A percentile compares a stretch with the other conserved stretches of the same genome.
These are phyloP conservation scores for Sugiyamaella floridensis DNA, from an alignment of 805 yeast species.

Conservation along the genomic window DNA sequence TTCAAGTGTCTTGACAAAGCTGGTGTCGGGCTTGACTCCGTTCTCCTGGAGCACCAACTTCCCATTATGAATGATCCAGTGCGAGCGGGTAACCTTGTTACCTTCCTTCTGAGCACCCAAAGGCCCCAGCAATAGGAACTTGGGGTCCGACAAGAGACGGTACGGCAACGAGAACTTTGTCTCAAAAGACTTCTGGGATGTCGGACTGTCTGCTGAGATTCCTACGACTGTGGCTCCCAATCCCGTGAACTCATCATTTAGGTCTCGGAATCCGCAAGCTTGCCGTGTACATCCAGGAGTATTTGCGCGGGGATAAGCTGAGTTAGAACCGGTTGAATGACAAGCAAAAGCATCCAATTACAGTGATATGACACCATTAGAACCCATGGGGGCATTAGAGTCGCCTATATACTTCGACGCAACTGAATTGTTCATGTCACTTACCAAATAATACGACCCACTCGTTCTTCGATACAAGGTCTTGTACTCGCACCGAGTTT, in stretches of 20 bases:
- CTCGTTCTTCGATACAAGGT: conserved; percentile 34
- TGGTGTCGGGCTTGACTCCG: conserved; percentile 40
- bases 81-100: conserved; percentile 75
- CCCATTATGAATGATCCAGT: conserved; percentile 83
- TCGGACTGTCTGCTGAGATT: conserved; percentile 72
- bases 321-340: conserved; percentile 21
- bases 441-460: conserved; percentile 39
- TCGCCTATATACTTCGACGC: no score
- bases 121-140: conserved; percentile 55
- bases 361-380: background rate
- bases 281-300: conserved; percentile 97
- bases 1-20: conserved; percentile 27
- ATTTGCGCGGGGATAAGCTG: conserved; percentile 78
- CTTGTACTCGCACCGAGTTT: conserved; percentile 46
- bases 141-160: conserved; percentile 70
- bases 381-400: no score
- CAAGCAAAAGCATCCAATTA: background rate
- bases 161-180: conserved; percentile 67
- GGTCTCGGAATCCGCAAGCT: conserved; percentile 79
- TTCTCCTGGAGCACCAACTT: conserved; percentile 48
- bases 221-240: conserved; percentile 63
- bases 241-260: conserved; percentile 46
- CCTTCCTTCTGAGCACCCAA: conserved; percentile 74
- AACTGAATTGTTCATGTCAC: background rate
- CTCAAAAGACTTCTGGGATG: conserved; percentile 70